These are phyloP conservation scores for Nigrospora sphaerica DNA, from an alignment of 2,329 filamentous ascomycete genomes.

Conservation along the genomic window DNA sequence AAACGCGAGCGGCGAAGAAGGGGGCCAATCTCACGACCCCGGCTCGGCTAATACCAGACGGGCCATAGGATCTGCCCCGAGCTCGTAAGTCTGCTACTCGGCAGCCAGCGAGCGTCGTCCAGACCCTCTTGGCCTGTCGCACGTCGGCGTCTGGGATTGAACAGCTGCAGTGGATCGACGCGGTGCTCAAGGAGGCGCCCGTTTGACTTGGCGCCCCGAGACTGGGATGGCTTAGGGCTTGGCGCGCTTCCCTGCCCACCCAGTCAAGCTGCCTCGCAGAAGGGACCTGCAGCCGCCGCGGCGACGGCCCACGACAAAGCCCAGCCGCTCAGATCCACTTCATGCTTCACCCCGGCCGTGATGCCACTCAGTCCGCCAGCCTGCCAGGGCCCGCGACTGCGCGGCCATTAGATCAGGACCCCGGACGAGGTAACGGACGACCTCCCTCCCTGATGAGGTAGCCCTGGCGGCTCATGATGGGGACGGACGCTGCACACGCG, in stretches of 20 bases:
- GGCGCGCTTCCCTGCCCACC: slow-evolving; percentile 4
- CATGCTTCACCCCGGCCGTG: neutral
- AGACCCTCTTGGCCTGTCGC: neutral
- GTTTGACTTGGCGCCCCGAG: slow-evolving; percentile 18
- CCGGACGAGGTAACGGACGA: no score
- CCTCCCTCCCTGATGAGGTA: no score
- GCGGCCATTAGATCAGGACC: no score
- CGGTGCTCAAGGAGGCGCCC: slow-evolving; percentile 8
- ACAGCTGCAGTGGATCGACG: slow-evolving; percentile 9
- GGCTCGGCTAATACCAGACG: no score
- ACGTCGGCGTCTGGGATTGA: neutral
- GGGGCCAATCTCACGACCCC: no score
- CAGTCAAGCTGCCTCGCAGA: neutral
- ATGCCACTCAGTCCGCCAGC: no score
- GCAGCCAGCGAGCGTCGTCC: neutral
- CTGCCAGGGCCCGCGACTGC: no score
- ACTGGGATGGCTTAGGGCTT: slow-evolving; percentile 8
- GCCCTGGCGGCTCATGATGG: no score
- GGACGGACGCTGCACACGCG: no score
- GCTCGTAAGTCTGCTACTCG: neutral
- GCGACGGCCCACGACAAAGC: neutral
- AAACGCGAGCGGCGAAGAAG: no score
- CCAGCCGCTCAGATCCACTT: neutral
- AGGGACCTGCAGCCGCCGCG: neutral
- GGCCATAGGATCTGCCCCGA: neutral